Base-by-base conservation (phyloP, 352 stramenopile genomes). In the Phytopythium litorale region DNA sequence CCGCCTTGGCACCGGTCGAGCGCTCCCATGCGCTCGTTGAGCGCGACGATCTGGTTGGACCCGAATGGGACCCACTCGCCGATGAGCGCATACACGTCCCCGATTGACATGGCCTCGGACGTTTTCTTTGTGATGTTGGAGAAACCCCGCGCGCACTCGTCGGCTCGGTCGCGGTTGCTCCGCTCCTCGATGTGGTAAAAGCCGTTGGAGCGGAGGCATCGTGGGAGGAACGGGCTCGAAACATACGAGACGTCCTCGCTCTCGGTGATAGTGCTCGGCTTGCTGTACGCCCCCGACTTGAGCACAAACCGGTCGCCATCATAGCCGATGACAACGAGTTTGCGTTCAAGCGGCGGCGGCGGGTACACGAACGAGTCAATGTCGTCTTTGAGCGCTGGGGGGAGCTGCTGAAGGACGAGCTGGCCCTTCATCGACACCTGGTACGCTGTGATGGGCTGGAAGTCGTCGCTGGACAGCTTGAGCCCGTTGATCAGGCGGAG, bases 161-260 rank as follows among this genome's bases (percentile, higher is more conserved):
- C 73, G 18, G 92, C 91, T 38, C 94, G 72, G 67, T 98, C 89
- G 4, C 87, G 87, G 70, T 99, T 99, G 43, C 84, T 97, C 40
- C 96, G 79, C 37, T 92, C 97, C 25, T 96, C 83, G 21, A 88
- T 53, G 30, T 79, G 75, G 58, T 87, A 88, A 42, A 76, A 84
- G 12, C 92, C 76, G 5, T 80, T 87, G 50, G 97, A 96, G 2
- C 97, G 90, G 21, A 99, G 78, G 69, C 96, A 99, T 53, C 92
- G 91, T 6, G 97, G 97, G 25, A 99, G 84, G 72, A 99, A 99
- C 18, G 97, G 94, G 49, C 87, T 98, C 15, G 91, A 98, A 11
- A 99, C 97, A 68, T 99, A 99, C 35, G 92, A 98, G 28, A 99
- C 96, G 68, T 98, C 95, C 68, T 99, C 97, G 42, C 84, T 98